Evolutionary conservation across 2,329 filamentous ascomycete genomes (phyloP), one percentile per base, ranked within the genome.

Genomic region (Arthroderma uncinatum): DNA sequence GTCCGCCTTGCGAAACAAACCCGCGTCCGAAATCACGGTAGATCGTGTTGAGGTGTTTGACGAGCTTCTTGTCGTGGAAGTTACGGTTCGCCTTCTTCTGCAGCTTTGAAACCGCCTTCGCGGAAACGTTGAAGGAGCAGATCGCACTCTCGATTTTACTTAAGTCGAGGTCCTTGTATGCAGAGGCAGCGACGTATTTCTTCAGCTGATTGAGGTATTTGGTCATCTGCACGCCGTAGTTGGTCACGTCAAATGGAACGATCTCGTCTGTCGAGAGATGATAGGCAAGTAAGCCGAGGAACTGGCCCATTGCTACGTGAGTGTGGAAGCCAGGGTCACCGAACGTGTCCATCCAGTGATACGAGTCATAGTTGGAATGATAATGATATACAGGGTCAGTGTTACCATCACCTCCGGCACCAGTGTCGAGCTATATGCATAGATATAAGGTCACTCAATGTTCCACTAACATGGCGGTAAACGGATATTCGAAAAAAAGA

Each of bases 321-420:
- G 73, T 71, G 48, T 70, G 65, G 64, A 78, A 80, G 1, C 74
- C 77, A 0, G 76, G 76, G 62, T 80, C 78, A 4, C 76, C 78
- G 57, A 73, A 79, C 0, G 68, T 74, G 0, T 66, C 62, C 77
- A 80, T 79, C 78, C 78, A 80, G 58, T 75, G 71, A 59, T 77
- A 78, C 33, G 70, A 66, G 60, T 78, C 66, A 67, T 78, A 78
- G 62, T 72, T 71, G 28, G 70, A 74, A 62, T 78, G 75, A 62
- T 78, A 78, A 30, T 70, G 75, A 57, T 77, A 78, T 7, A 78
- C 64, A 0, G 76, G 70, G 47, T 75, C 73, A 1, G 65, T 63
- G 2, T 68, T 65, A 3, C 70, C 70, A 21, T 37, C 30, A 2
- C 62, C 64, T 4, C 67, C 68, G 28, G 71, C 66, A 21, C 75